Percentiles rank a stretch among this genome's conserved stretches.
Conservation (phyloP, 2,329 filamentous ascomycete genomes). For the Esteya vermicola region DNA sequence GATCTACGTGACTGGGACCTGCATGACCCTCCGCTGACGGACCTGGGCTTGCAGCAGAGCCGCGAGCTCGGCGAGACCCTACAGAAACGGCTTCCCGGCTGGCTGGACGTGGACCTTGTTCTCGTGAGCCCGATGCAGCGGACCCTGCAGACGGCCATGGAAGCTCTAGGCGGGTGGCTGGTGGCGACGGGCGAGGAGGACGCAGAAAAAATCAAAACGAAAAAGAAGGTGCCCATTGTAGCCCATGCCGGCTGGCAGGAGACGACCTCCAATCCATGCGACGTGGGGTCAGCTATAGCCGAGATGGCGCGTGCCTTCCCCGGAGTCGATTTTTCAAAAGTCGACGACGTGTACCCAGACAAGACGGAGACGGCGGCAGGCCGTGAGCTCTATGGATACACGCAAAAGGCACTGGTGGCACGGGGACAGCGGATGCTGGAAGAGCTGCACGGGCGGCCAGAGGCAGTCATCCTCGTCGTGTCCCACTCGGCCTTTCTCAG, state of each 20-base stretch:
- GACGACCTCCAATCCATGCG: constrained; percentile 43
- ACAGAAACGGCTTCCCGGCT: constrained; percentile 22
- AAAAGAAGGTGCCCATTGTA: constrained; percentile 36
- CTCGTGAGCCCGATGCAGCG: constrained; percentile 51
- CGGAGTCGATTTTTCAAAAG: constrained; percentile 35
- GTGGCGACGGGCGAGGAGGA: too few relatives aligned
- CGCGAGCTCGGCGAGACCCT: constrained; percentile 27
- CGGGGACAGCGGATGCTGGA: constrained; percentile 38
- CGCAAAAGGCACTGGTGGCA: constrained; percentile 33
- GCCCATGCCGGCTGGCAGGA: constrained; percentile 53
- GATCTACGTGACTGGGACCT: constrained; percentile 29
- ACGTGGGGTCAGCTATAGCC: constrained; percentile 38
- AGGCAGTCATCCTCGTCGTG: constrained; percentile 50
- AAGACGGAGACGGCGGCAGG: constrained; percentile 32
- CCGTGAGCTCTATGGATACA: constrained; percentile 45
- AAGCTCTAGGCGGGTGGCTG: constrained; percentile 44
- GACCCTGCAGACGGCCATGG: constrained; percentile 48
- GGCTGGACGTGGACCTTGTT: constrained; percentile 36
- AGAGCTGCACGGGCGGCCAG: constrained; percentile 35
- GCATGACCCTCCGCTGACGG: constrained; percentile 35
- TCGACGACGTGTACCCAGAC: constrained; percentile 48
- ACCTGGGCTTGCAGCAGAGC: constrained; percentile 35
- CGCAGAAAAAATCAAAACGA: too few relatives aligned
- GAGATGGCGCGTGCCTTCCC: constrained; percentile 35
- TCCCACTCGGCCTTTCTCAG: constrained; percentile 51